Conservation (phyloP, 352 stramenopile genomes). For the Phytophthora fragariaefolia region DNA sequence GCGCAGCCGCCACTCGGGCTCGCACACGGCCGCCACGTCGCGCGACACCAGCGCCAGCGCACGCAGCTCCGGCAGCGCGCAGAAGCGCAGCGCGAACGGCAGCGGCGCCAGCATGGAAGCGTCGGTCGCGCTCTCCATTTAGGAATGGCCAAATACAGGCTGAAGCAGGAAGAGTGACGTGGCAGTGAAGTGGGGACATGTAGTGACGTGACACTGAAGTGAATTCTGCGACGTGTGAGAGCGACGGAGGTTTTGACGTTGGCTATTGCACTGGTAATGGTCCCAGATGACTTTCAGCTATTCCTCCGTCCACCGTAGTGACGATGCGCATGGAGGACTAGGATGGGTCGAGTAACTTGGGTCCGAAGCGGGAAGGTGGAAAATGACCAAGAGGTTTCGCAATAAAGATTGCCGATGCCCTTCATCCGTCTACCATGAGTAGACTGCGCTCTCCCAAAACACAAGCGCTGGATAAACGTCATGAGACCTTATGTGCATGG, state of each 20-base stretch:
- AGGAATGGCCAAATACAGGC: not conserved
- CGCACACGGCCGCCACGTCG: constrained; percentile 51
- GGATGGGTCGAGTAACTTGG: too few species aligned
- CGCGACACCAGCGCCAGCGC: constrained; percentile 52
- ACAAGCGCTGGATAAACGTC: not conserved
- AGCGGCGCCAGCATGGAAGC: constrained; percentile 37
- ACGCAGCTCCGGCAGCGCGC: constrained; percentile 49
- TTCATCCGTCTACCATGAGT: too few species aligned
- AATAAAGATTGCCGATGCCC: too few species aligned
- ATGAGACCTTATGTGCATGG: not conserved
- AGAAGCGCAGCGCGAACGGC: constrained; percentile 65
- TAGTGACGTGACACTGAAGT: not conserved
- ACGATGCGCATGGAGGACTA: too few species aligned
- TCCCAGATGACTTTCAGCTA: too few species aligned
- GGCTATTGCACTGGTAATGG: too few species aligned
- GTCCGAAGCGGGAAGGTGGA: too few species aligned
- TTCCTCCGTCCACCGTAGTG: too few species aligned
- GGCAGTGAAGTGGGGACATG: not conserved
- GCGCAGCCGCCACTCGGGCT: constrained; percentile 71
- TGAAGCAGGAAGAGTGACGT: not conserved
- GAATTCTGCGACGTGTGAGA: not conserved
- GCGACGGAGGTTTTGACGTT: too few species aligned
- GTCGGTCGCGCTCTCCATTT: constrained; percentile 14
- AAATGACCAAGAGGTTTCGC: too few species aligned
- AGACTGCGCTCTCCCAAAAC: not conserved